These are phyloP conservation scores for Thraustochytrium striatum DNA, from an alignment of 352 stramenopile species.

Conservation along the genomic window DNA sequence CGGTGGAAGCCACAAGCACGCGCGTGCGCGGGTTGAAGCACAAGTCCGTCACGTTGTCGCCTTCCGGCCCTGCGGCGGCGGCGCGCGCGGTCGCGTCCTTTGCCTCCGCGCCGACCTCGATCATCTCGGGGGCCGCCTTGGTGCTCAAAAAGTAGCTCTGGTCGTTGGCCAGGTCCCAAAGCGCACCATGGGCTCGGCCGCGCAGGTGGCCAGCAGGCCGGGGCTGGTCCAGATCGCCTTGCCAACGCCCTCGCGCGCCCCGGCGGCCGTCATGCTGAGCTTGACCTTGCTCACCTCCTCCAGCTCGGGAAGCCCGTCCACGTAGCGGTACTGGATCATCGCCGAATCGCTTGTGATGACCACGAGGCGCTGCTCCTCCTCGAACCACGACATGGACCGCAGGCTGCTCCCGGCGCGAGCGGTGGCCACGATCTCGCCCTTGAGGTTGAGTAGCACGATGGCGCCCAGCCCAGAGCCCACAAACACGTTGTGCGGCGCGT, in stretches of 20 bases:
- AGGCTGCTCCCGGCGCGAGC: conserved; percentile 74
- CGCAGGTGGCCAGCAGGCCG: conserved; percentile 78
- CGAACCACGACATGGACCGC: conserved; percentile 58
- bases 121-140: conserved; percentile 54
- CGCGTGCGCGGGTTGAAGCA: conserved; percentile 79
- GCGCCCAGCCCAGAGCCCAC: conserved; percentile 81
- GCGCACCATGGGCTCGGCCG: conserved; percentile 72
- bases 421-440: conserved; percentile 80
- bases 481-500: conserved; percentile 70
- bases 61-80: conserved; percentile 45
- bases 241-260: conserved; percentile 60
- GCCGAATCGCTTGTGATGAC: conserved; percentile 81
- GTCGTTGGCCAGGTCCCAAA: conserved; percentile 82
- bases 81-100: background rate
- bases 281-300: conserved; percentile 77
- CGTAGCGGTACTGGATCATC: conserved; percentile 81
- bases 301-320: conserved; percentile 69
- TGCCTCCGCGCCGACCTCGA: background rate
- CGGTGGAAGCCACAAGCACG: conserved; percentile 76
- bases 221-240: conserved; percentile 79
- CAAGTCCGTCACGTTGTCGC: conserved; percentile 72
- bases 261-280: conserved; percentile 61
- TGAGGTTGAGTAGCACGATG: conserved; percentile 79
- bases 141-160: conserved; percentile 81
- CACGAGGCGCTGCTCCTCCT: conserved; percentile 60